These are phyloP conservation scores for Trichosanthes cucumerina DNA, from an alignment of 306 rosid genomes.

Conservation along the genomic window DNA sequence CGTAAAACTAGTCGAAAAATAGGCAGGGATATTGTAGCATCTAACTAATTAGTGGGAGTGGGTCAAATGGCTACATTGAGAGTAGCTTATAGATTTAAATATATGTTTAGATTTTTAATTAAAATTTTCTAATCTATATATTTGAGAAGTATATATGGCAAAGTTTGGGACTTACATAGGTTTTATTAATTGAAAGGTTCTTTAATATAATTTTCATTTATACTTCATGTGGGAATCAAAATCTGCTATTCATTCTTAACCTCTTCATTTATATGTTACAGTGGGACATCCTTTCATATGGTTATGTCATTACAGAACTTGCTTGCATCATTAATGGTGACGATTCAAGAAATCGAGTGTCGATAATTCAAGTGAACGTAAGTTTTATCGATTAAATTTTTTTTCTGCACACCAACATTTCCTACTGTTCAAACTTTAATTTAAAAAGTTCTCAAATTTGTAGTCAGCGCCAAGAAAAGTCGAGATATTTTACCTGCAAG, in stretches of 20 bases:
- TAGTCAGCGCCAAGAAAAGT: slow-evolving; percentile 20
- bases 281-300: slow-evolving; percentile 98
- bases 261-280: slow-evolving; percentile 8
- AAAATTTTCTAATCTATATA: no score
- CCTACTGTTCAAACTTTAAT: background rate
- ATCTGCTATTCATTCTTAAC: background rate
- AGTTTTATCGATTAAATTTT: background rate
- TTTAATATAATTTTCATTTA: background rate
- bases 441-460: background rate
- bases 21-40: no score
- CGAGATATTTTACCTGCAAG: slow-evolving; percentile 37
- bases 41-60: no score
- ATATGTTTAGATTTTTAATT: no score
- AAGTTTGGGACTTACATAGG: no score
- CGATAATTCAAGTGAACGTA: slow-evolving; percentile 86
- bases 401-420: background rate
- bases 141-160: no score
- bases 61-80: no score
- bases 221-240: background rate
- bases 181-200: no score
- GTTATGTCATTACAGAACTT: slow-evolving; percentile 77
- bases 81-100: no score
- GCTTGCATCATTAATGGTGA: slow-evolving; percentile 81
- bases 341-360: slow-evolving; percentile 82
- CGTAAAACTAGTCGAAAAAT: no score